Percentiles rank a stretch among this genome's conserved stretches.
phyloP scores from a whole-genome alignment of 805 yeast genomes.

The Metschnikowia santaceciliae region DNA sequence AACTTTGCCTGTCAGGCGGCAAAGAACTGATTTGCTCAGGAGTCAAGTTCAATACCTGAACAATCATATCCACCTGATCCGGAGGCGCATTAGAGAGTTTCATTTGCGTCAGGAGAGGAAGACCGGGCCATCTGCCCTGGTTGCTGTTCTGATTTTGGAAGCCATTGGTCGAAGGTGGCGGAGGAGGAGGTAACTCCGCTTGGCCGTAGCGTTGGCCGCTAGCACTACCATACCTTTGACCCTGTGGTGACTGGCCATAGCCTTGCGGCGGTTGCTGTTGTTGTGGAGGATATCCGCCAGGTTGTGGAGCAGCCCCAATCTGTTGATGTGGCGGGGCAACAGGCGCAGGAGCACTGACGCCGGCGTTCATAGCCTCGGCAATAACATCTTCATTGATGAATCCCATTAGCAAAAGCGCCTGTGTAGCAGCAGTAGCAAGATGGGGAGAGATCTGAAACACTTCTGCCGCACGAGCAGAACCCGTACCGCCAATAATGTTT shows the following conservation, averaged over 20 bases:
- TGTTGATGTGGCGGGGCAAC: slow-evolving; percentile 12
- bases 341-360: slow-evolving; percentile 16
- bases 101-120: slow-evolving; percentile 46
- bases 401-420: slow-evolving; percentile 74
- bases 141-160: neutral
- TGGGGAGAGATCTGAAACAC: slow-evolving; percentile 52
- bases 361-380: slow-evolving; percentile 46
- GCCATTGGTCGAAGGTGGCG: neutral
- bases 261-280: neutral
- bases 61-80: slow-evolving; percentile 55
- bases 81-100: slow-evolving; percentile 51
- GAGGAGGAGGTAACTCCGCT: neutral
- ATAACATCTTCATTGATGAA: slow-evolving; percentile 66
- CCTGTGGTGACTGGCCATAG: slow-evolving; percentile 3
- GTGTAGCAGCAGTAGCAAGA: slow-evolving; percentile 65
- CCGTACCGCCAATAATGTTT: slow-evolving; percentile 48
- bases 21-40: slow-evolving; percentile 47
- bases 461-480: slow-evolving; percentile 48
- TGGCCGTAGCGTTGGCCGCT: slow-evolving; percentile 5
- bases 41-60: slow-evolving; percentile 49
- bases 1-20: slow-evolving; percentile 49
- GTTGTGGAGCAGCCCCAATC: slow-evolving; percentile 7
- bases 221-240: neutral
- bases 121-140: slow-evolving; percentile 39
- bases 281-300: neutral